Conservation (phyloP, 805 yeast species). For the Suhomyces vadensis region DNA sequence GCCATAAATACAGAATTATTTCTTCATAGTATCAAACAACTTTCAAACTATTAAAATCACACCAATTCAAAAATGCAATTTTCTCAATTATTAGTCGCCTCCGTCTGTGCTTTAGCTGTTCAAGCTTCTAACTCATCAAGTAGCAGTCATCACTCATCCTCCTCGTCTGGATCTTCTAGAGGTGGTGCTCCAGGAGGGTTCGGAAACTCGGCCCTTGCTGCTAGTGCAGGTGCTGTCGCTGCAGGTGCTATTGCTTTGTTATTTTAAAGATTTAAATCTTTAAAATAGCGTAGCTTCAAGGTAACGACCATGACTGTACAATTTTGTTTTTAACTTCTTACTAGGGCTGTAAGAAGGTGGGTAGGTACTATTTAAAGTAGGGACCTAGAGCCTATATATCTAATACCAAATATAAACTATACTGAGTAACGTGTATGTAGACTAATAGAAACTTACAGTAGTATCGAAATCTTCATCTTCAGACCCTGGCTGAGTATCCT, state of each 20-base stretch:
- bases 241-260: conserved; percentile 15
- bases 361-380: background rate
- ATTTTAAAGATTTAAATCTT: too few relatives aligned
- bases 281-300: too few relatives aligned
- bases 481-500: background rate
- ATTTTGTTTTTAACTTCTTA: background rate
- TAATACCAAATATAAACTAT: background rate
- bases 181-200: conserved; percentile 17
- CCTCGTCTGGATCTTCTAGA: background rate
- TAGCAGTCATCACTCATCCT: conserved; percentile 13
- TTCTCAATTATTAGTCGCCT: conserved; percentile 18
- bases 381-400: background rate
- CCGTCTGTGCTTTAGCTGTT: conserved; percentile 21
- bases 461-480: background rate
- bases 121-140: conserved; percentile 23
- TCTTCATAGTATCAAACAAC: too few relatives aligned
- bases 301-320: too few relatives aligned
- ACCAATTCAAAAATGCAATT: conserved; percentile 17
- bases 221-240: conserved; percentile 13
- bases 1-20: too few relatives aligned
- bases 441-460: background rate
- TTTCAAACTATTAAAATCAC: background rate
- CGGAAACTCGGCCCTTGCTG: conserved; percentile 11
- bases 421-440: background rate
- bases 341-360: background rate